Base-by-base conservation (phyloP, 2,329 filamentous ascomycete species). In the Fusarium pilosicola region DNA sequence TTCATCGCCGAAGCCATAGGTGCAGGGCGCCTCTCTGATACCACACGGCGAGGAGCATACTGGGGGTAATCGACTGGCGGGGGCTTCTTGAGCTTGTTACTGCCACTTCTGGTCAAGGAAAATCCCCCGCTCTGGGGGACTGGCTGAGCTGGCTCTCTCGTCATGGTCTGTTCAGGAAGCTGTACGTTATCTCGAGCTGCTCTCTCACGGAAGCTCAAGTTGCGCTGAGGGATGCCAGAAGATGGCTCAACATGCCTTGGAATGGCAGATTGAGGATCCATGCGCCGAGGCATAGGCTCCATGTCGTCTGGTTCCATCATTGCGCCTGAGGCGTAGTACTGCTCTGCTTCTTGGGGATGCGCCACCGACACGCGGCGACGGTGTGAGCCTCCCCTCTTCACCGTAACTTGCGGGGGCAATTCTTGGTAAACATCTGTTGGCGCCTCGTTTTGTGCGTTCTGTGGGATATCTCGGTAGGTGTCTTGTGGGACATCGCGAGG, bases 191-290 rank as follows among this genome's bases (percentile, higher is more conserved):
- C 84, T 68, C 83, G 84, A 6, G 83, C 84, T 12, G 89, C 85
- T 59, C 88, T 86, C 71, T 91, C 89, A n/a, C 88, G 87, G 79
- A 90, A 89, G 79, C 89, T 91, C 45, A 89, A 77, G 58, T 89
- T 89, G 56, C 88, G 86, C 77, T 87, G 86, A 7, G 88, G 86
- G 22, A 85, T 76, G 20, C 80, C 81, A 14, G 81, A 78, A 13
- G 74, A 70, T 30, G 73, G 71, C 41, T 78, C 75, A 14, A 57
- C 89, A 48, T 88, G 86, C 76, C 87, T 86, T 7, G 88, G 86
- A 32, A 85, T 74, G 15, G 79, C 81, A 6, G 81, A 76, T 24
- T 76, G 73, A 32, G 75, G 71, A 30, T 79, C 75, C 20, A 61
- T 49, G n/a, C 59, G 73, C 28, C 57, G 67, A 38, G 76, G 73